Conservation (phyloP, 1,284 basidiomycete genomes). For the Ganoderma boninense region DNA sequence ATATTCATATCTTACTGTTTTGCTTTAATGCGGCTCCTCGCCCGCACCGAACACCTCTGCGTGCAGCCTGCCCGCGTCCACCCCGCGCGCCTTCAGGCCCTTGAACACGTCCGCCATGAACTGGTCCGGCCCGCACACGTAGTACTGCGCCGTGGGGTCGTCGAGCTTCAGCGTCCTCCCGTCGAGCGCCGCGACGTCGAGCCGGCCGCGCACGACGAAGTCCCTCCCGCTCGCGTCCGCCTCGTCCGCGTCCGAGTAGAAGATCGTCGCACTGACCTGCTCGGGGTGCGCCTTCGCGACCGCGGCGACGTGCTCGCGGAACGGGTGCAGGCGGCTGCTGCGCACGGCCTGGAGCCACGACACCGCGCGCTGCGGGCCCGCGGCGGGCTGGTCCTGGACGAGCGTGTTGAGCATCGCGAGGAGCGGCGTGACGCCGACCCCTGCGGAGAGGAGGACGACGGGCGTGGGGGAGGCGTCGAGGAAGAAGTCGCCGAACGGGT, state of each 20-base stretch:
- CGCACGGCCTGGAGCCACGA: conserved; percentile 38
- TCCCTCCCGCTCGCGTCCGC: conserved; percentile 28
- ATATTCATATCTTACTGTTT: no score
- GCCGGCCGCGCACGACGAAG: conserved; percentile 32
- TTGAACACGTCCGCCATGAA: conserved; percentile 36
- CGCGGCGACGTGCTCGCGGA: conserved; percentile 29
- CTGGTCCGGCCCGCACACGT: conserved; percentile 36
- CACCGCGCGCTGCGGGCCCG: conserved; percentile 20
- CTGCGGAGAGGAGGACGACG: conserved; percentile 38
- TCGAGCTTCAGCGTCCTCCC: conserved; percentile 27
- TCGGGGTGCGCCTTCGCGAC: conserved; percentile 24
- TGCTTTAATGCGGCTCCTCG: conserved; percentile 24
- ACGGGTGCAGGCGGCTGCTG: conserved; percentile 31
- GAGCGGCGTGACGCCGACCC: conserved; percentile 39
- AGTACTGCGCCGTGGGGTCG: conserved; percentile 34
- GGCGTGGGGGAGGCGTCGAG: conserved; percentile 35
- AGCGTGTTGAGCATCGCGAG: conserved; percentile 39
- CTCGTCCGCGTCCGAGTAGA: conserved; percentile 31
- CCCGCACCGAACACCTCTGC: conserved; percentile 38
- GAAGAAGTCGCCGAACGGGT: conserved; percentile 41
- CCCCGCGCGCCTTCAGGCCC: conserved; percentile 30
- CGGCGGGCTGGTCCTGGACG: conserved; percentile 12
- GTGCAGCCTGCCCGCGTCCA: conserved; percentile 30
- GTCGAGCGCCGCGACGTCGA: conserved; percentile 29
- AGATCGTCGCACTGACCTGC: conserved; percentile 27